These are phyloP conservation scores for Tremella fuciformis DNA, from an alignment of 768 basidiomycete genomes.

Conservation along the genomic window DNA sequence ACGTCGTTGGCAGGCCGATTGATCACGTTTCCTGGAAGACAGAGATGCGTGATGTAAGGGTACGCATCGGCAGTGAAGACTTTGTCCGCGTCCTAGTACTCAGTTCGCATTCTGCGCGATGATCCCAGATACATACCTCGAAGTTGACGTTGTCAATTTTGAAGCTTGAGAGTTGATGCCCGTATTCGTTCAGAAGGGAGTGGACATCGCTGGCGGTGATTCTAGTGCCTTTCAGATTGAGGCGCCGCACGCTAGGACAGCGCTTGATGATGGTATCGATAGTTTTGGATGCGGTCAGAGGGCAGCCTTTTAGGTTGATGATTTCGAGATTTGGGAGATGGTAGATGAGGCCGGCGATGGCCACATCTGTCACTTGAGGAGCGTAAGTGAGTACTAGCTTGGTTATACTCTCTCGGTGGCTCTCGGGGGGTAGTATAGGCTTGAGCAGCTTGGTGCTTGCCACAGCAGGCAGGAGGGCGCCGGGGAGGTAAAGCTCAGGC, in stretches of 20 bases:
- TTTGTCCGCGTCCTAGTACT: constrained; percentile 12
- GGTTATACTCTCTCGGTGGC: constrained; percentile 6
- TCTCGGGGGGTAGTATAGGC: constrained; percentile 14
- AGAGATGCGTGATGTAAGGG: constrained; percentile 35
- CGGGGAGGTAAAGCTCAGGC: constrained; percentile 28
- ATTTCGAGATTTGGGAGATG: constrained; percentile 29
- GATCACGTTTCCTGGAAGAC: constrained; percentile 36
- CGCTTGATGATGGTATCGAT: constrained; percentile 25
- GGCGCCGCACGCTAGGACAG: constrained; percentile 16
- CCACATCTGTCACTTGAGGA: constrained; percentile 25
- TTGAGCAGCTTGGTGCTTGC: constrained; percentile 23
- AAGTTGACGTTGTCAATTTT: constrained; percentile 30
- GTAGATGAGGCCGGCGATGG: constrained; percentile 31
- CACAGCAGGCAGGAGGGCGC: constrained; percentile 26
- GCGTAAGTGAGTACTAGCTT: constrained; percentile 26
- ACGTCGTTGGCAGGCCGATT: constrained; percentile 14
- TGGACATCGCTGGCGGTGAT: constrained; percentile 25
- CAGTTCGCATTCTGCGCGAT: not conserved
- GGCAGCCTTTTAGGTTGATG: constrained; percentile 39
- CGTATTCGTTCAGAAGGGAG: constrained; percentile 23
- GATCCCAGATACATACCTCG: constrained; percentile 13
- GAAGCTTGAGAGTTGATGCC: constrained; percentile 27
- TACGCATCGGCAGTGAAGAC: constrained; percentile 23
- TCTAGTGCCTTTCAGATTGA: constrained; percentile 40
- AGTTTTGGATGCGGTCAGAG: constrained; percentile 12